phyloP scores from a whole-genome alignment of 225 moss, liverwort and hornwort genomes.

The Takakia lepidozioides region DNA sequence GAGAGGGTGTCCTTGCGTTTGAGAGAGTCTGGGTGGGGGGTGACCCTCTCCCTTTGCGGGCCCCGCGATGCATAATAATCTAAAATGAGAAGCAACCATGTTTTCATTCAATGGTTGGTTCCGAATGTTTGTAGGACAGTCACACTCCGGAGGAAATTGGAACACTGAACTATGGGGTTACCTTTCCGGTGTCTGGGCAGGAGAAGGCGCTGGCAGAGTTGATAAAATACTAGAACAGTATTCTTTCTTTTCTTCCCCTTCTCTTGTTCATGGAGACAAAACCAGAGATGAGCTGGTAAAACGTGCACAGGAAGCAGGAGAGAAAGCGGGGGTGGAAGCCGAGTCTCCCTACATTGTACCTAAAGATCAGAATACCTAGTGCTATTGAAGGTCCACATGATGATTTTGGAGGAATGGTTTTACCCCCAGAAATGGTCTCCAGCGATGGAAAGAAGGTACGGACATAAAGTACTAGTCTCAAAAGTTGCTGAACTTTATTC shows the following conservation, averaged over 20 bases:
- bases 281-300: slow-evolving; percentile 15
- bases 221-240: slow-evolving; percentile 46
- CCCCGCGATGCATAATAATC: too few species aligned
- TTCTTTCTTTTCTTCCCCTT: slow-evolving; percentile 68
- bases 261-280: slow-evolving; percentile 45
- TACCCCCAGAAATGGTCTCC: slow-evolving; percentile 36
- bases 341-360: neutral
- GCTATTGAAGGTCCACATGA: slow-evolving; percentile 9
- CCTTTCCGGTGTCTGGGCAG: slow-evolving; percentile 36
- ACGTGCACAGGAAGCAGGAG: slow-evolving; percentile 10
- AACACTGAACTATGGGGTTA: slow-evolving; percentile 77
- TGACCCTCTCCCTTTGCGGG: too few species aligned
- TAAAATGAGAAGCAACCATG: too few species aligned
- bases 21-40: too few species aligned
- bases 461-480: neutral
- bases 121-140: too few species aligned
- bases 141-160: slow-evolving; percentile 10
- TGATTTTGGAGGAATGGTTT: slow-evolving; percentile 49
- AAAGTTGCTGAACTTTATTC: too few species aligned
- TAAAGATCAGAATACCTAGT: slow-evolving; percentile 8
- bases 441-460: slow-evolving; percentile 39
- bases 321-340: too few species aligned
- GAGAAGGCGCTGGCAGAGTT: slow-evolving; percentile 36
- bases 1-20: too few species aligned
- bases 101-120: too few species aligned